Evolutionary conservation across 1,139 yeast species (phyloP).

Genomic region (Hyphopichia pseudoburtonii): DNA sequence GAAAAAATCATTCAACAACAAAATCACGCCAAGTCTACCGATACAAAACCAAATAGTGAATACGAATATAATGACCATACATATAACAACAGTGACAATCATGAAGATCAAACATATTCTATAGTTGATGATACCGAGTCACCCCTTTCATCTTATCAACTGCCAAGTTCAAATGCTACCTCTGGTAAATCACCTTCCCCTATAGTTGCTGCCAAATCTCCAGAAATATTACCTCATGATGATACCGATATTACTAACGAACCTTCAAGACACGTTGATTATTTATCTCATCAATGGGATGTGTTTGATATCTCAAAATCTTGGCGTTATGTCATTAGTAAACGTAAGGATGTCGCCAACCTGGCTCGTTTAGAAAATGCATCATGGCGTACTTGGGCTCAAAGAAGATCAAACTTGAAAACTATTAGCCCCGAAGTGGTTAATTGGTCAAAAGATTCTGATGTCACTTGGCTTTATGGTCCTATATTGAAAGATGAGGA

Average conservation of each 20-base stretch:
- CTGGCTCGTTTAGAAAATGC: constrained; percentile 74
- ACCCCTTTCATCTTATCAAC: constrained; percentile 1
- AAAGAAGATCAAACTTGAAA: constrained; percentile 60
- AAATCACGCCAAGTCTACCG: too few relatives aligned
- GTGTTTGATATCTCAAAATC: constrained; percentile 89
- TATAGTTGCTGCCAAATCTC: constrained; percentile 20
- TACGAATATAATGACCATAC: background rate
- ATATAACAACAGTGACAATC: constrained; percentile 1
- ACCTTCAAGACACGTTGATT: constrained; percentile 90
- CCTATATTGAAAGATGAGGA: constrained; percentile 63
- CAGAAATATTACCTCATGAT: constrained; percentile 65
- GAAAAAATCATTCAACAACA: constrained; percentile 4
- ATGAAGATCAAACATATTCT: constrained; percentile 2
- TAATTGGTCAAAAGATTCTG: constrained; percentile 79
- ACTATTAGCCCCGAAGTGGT: constrained; percentile 73
- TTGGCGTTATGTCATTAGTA: constrained; percentile 88
- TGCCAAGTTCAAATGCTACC: constrained; percentile 1
- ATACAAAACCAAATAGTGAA: constrained; percentile 1
- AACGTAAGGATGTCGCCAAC: constrained; percentile 73
- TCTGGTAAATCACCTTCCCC: constrained; percentile 13
- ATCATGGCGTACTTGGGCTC: constrained; percentile 89
- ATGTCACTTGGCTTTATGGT: constrained; percentile 82
- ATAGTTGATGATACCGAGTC: constrained; percentile 2
- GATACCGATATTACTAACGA: constrained; percentile 79
- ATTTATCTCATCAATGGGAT: constrained; percentile 93